Base-by-base conservation (phyloP, 192 early-diverging fungal genomes). In the Coemansia sp. region DNA sequence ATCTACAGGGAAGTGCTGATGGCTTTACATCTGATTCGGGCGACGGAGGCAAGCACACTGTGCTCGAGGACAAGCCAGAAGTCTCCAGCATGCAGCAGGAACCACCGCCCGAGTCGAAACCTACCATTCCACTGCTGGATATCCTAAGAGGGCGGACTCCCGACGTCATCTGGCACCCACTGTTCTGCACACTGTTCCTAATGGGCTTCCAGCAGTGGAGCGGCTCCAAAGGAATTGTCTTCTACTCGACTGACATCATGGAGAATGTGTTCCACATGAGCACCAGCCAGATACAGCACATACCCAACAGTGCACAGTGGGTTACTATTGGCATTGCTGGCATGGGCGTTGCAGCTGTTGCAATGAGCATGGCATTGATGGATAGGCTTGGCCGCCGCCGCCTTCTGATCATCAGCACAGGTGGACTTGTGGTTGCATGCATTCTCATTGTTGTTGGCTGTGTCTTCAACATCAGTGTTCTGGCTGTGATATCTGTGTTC, bases 181-280 rank as follows among this genome's bases (percentile, higher is more conserved):
- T 89, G 1, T 44, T 88, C 10, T 77, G 78, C 27, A 80, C 83
- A 12, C 44, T 90, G 47, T 67, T 79, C 3, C 41, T 90, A 20
- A 86, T 89, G 63, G 65, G 83, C 0, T 61, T 78, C 37, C 91
- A 94, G 67, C 91, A 94, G 55, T 79, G 90, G 48, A 81, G 80
- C 17, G 91, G 88, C 26, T 80, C 90, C 51, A 90, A 89, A 51
- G 88, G 84, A 12, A 74, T 90, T 17, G 82, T 89, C 39, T 89
- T 85, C 64, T 94, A 91, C 54, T 85, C 81, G 10, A 87, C 91
- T 3, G 82, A 81, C 3, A 88, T 91, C 16, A 80, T 91, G 52
- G 59, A 66, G 5, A 56, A 77, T 8, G 69, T 72, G 0, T 82
- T 85, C 39, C 46, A 67, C 5, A 44, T 78, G 14, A 62, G 59